A percentile compares a stretch with the other conserved stretches of the same genome.
These are phyloP conservation scores for Hypoxylon intermedium DNA, from an alignment of 495 filamentous ascomycete genomes.

Conservation along the genomic window DNA sequence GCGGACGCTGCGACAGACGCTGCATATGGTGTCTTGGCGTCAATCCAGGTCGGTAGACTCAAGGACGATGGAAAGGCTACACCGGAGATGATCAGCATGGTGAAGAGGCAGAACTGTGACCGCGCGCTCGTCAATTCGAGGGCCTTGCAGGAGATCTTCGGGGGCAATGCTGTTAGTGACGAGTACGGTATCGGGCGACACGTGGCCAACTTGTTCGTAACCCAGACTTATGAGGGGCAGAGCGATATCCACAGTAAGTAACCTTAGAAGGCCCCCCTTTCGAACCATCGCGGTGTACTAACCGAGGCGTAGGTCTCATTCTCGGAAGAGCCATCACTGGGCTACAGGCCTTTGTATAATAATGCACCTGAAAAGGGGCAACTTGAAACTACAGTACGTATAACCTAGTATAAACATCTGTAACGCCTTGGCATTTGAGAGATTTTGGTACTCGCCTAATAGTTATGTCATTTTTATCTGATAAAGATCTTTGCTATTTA, in stretches of 20 bases:
- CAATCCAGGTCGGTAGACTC: conserved; percentile 86
- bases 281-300: conserved; percentile 24
- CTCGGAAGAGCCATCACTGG: conserved; percentile 69
- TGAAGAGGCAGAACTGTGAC: conserved; percentile 98
- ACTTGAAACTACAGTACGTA: too few species aligned
- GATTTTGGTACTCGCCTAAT: too few species aligned
- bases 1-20: conserved; percentile 91
- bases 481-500: too few species aligned
- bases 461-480: too few species aligned
- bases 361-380: neutral
- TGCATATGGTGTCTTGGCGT: conserved; percentile 84
- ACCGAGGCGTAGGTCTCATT: conserved; percentile 58
- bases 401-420: too few species aligned
- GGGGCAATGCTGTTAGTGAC: conserved; percentile 95
- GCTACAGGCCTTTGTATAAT: conserved; percentile 63
- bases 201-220: conserved; percentile 95
- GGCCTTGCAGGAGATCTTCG: conserved; percentile 90
- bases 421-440: too few species aligned
- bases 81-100: conserved; percentile 98
- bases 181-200: conserved; percentile 95
- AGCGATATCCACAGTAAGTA: conserved; percentile 92
- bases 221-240: conserved; percentile 97
- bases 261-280: conserved; percentile 22
- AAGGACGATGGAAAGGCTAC: conserved; percentile 88
- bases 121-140: conserved; percentile 81